Evolutionary conservation across 2,329 filamentous ascomycete genomes (phyloP).

Genomic region (Verticillium zaregamsianum): DNA sequence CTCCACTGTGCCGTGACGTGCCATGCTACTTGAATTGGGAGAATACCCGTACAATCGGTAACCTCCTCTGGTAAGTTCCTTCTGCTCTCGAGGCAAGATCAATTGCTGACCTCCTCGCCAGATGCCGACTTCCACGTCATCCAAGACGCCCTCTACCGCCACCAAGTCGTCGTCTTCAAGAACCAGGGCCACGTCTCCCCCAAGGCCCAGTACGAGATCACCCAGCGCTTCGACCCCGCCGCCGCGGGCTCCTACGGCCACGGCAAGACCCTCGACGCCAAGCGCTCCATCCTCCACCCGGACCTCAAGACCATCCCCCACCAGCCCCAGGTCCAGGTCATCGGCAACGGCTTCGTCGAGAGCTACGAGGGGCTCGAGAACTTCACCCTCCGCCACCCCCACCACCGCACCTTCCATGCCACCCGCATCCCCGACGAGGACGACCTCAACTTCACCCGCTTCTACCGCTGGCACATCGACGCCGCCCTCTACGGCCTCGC

Average conservation of each 20-base stretch:
- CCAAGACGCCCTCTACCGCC: slow-evolving; percentile 59
- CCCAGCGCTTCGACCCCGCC: slow-evolving; percentile 66
- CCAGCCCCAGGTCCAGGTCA: slow-evolving; percentile 71
- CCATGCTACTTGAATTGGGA: slow-evolving; percentile 25
- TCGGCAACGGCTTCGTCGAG: slow-evolving; percentile 67
- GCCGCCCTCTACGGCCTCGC: slow-evolving; percentile 71
- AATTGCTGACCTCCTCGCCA: slow-evolving; percentile 21
- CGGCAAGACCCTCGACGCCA: slow-evolving; percentile 66
- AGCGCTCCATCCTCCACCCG: slow-evolving; percentile 65
- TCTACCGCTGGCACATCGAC: slow-evolving; percentile 80
- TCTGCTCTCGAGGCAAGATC: background rate
- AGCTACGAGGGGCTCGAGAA: slow-evolving; percentile 68
- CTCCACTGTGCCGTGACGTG: slow-evolving; percentile 8
- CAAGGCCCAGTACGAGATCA: slow-evolving; percentile 70
- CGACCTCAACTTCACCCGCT: slow-evolving; percentile 47
- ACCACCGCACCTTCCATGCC: slow-evolving; percentile 73
- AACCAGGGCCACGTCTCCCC: slow-evolving; percentile 60
- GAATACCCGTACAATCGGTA: slow-evolving; percentile 58
- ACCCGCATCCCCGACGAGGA: slow-evolving; percentile 52
- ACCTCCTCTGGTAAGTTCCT: slow-evolving; percentile 48
- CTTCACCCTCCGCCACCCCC: slow-evolving; percentile 67
- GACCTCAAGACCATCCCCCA: slow-evolving; percentile 78
- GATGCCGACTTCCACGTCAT: slow-evolving; percentile 63
- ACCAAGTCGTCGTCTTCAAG: slow-evolving; percentile 70
- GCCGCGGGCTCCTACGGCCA: slow-evolving; percentile 66